phyloP scores from a whole-genome alignment of 805 yeast species.

The Teunomyces kruisii region DNA sequence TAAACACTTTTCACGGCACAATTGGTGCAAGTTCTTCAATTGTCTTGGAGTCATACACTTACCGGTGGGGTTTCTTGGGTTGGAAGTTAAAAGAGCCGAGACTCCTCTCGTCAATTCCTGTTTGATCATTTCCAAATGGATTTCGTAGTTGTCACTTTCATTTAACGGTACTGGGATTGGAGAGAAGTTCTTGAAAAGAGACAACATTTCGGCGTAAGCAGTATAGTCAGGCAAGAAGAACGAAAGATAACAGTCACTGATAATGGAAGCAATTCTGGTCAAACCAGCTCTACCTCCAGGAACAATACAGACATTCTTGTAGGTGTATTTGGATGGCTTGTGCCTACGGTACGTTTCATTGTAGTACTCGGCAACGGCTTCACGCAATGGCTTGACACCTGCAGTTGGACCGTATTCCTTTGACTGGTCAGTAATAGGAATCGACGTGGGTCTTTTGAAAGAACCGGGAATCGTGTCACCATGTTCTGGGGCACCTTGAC shows the following conservation, averaged over 20 bases:
- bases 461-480: conserved; percentile 60
- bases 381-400: conserved; percentile 53
- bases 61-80: conserved; percentile 66
- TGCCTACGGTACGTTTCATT: conserved; percentile 53
- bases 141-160: conserved; percentile 56
- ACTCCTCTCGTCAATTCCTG: conserved; percentile 58
- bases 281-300: conserved; percentile 67
- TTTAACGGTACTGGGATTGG: conserved; percentile 63
- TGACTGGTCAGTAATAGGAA: conserved; percentile 47
- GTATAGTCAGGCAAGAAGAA: conserved; percentile 65
- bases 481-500: conserved; percentile 67
- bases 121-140: conserved; percentile 52
- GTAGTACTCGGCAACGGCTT: conserved; percentile 58
- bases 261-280: conserved; percentile 60
- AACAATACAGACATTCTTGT: conserved; percentile 60
- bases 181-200: conserved; percentile 59
- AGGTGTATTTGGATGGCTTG: conserved; percentile 53
- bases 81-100: conserved; percentile 56
- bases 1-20: conserved; percentile 54
- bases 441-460: conserved; percentile 49
- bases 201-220: conserved; percentile 65
- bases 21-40: conserved; percentile 47
- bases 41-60: conserved; percentile 49
- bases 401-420: conserved; percentile 63
- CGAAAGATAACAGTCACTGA: conserved; percentile 57